A percentile compares a stretch with the other conserved stretches of the same genome.
phyloP scores from a whole-genome alignment of 495 filamentous ascomycete genomes.

The Daldinia bambusicola region DNA sequence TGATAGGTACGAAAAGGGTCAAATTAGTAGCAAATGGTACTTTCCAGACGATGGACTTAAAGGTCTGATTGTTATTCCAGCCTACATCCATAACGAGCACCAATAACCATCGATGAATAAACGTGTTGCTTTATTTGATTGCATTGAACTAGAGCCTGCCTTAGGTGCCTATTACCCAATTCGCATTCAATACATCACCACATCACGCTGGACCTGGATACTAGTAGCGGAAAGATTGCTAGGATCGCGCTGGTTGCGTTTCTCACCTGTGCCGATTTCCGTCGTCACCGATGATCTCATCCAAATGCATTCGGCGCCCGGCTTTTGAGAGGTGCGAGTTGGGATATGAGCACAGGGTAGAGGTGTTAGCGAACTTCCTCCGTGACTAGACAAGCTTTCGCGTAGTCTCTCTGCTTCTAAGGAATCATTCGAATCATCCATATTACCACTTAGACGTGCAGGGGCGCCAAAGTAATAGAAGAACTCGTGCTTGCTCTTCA shows the following conservation, averaged over 20 bases:
- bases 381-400: slow-evolving; percentile 19
- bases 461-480: slow-evolving; percentile 23
- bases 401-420: background rate
- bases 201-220: slow-evolving; percentile 36
- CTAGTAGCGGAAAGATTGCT: slow-evolving; percentile 23
- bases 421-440: slow-evolving; percentile 18
- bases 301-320: slow-evolving; percentile 27
- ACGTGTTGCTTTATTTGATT: background rate
- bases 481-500: slow-evolving; percentile 19
- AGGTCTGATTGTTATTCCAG: background rate
- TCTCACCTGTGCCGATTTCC: slow-evolving; percentile 28
- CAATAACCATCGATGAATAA: background rate
- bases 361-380: slow-evolving; percentile 15
- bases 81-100: background rate
- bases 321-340: slow-evolving; percentile 1
- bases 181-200: slow-evolving; percentile 31
- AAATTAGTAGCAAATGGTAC: background rate
- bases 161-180: background rate
- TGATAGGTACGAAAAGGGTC: background rate
- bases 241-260: background rate
- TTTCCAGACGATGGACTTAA: background rate
- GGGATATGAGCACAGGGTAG: slow-evolving; percentile 27
- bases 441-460: slow-evolving; percentile 12
- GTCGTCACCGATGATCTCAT: slow-evolving; percentile 37
- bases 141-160: background rate